Percentiles rank a stretch among this genome's conserved stretches.
These are phyloP conservation scores for Spirogloea muscicola DNA, from an alignment of 139 green algal species.

Conservation along the genomic window DNA sequence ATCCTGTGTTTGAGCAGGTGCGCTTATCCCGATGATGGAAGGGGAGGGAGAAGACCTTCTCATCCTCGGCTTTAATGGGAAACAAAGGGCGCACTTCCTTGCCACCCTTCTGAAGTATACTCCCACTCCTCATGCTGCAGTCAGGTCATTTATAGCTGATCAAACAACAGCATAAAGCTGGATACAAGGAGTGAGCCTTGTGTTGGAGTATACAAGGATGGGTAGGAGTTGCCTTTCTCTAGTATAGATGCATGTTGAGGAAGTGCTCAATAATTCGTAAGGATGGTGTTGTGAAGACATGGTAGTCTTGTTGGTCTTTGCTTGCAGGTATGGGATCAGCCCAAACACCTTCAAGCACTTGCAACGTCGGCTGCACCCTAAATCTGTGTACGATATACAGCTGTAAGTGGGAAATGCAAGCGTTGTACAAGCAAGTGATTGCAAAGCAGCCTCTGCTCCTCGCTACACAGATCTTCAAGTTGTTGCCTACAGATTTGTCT, in stretches of 20 bases:
- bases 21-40: conserved; percentile 14
- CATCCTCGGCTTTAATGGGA: conserved; percentile 22
- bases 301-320: no score
- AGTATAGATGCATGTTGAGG: neutral
- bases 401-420: no score
- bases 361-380: no score
- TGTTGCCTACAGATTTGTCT: no score
- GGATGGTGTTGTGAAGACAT: no score
- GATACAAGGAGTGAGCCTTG: conserved; percentile 19
- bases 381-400: no score
- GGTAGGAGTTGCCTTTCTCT: neutral
- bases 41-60: conserved; percentile 8
- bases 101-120: no score
- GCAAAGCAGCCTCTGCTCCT: no score
- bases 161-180: conserved; percentile 44
- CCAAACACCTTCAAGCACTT: no score
- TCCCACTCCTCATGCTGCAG: conserved; percentile 24
- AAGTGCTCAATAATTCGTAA: neutral
- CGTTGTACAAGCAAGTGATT: no score
- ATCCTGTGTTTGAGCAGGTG: neutral
- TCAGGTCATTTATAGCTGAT: conserved; percentile 33
- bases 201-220: conserved; percentile 33
- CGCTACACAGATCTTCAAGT: no score
- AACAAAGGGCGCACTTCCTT: conserved; percentile 16
- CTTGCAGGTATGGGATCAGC: no score